Evolutionary conservation across 31 red algal species (phyloP).

Genomic region (Endocladia muricata): DNA sequence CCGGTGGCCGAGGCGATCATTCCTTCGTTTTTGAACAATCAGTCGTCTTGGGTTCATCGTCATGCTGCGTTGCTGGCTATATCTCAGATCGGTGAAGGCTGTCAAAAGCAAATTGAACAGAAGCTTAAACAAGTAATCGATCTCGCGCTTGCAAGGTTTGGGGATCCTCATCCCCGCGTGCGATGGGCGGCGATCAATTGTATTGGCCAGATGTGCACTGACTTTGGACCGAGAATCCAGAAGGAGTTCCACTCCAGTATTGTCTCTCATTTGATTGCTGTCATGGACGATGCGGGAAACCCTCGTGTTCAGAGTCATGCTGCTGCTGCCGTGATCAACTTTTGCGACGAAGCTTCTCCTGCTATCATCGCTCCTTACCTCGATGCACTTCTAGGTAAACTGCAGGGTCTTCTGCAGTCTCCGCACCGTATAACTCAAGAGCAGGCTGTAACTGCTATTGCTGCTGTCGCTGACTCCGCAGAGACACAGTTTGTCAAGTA

Average conservation of each 20-base stretch:
- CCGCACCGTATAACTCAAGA: constrained; percentile 84
- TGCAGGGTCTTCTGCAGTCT: constrained; percentile 80
- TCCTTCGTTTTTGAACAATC: constrained; percentile 69
- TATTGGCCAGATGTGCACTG: constrained; percentile 99
- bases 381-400: constrained; percentile 77
- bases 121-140: constrained; percentile 82
- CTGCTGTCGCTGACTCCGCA: constrained; percentile 93
- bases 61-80: constrained; percentile 95
- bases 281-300: constrained; percentile 92
- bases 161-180: constrained; percentile 93
- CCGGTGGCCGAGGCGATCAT: constrained; percentile 80
- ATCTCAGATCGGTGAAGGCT: constrained; percentile 98
- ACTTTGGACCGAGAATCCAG: constrained; percentile 94
- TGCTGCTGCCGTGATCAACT: constrained; percentile 99
- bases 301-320: constrained; percentile 97
- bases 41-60: constrained; percentile 78
- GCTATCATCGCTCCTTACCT: constrained; percentile 87
- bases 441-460: constrained; percentile 97
- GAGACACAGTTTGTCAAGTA: constrained; percentile 83
- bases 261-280: constrained; percentile 69
- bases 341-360: constrained; percentile 96
- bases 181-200: constrained; percentile 99
- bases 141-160: constrained; percentile 65
- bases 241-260: constrained; percentile 74
- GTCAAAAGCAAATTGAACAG: constrained; percentile 88